Evolutionary conservation across 768 basidiomycete genomes (phyloP).

Genomic region (Lactarius trivialis): DNA sequence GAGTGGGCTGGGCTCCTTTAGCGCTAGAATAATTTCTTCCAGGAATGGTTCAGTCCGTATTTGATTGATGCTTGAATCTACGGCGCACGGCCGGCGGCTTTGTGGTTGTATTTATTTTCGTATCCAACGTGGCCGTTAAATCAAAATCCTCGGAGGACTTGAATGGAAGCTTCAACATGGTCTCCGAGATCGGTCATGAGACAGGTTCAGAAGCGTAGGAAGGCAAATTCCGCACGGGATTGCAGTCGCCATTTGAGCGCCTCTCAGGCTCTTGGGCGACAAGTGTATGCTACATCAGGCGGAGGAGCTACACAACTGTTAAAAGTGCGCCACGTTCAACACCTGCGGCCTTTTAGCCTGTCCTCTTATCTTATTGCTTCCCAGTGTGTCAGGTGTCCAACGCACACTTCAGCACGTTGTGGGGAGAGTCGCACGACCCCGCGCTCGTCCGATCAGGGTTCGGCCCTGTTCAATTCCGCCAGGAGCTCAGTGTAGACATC

Average conservation of each 20-base stretch:
- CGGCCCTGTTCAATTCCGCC: neutral
- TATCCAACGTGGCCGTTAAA: slow-evolving; percentile 1
- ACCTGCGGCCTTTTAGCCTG: slow-evolving; percentile 6
- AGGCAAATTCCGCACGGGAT: slow-evolving; percentile 10
- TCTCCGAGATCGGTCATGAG: slow-evolving; percentile 15
- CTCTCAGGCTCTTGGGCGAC: neutral
- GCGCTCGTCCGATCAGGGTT: neutral
- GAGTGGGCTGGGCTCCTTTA: neutral
- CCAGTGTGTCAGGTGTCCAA: slow-evolving; percentile 13
- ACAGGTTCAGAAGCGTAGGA: neutral
- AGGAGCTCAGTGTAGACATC: neutral
- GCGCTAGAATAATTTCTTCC: slow-evolving; percentile 1
- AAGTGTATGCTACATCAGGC: neutral
- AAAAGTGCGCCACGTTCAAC: slow-evolving; percentile 15
- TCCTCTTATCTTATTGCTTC: neutral
- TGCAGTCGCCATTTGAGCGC: neutral
- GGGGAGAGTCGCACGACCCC: slow-evolving; percentile 14
- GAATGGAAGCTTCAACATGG: neutral
- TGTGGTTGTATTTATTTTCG: slow-evolving; percentile 4
- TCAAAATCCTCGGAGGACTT: neutral
- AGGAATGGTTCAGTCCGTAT: slow-evolving; percentile 1
- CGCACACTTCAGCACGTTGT: slow-evolving; percentile 8
- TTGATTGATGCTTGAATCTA: slow-evolving; percentile 1
- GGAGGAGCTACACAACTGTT: neutral
- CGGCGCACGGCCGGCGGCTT: neutral